A percentile compares a stretch with the other conserved stretches of the same genome.
Evolutionary conservation across 306 rosid species (phyloP).

Genomic region (Spatholobus suberectus): DNA sequence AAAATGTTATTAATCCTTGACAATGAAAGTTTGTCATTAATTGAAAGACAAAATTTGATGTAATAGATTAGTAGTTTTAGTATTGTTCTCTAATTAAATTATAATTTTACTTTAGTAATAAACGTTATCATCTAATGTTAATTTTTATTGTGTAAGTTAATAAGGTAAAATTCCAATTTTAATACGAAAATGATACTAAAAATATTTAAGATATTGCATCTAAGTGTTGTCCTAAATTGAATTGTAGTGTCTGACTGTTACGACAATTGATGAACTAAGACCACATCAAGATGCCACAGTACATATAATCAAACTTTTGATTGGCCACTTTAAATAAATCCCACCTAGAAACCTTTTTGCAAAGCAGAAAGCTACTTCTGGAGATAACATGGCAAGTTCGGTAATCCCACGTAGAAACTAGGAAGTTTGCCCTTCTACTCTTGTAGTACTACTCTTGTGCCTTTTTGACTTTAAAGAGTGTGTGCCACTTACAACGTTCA

Average conservation of each 20-base stretch:
- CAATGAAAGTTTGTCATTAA: not conserved
- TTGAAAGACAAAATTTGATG: not conserved
- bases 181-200: not conserved
- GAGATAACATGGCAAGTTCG: constrained; percentile 21
- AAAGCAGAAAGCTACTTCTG: constrained; percentile 26
- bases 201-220: not conserved
- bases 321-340: constrained; percentile 29
- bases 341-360: constrained; percentile 23
- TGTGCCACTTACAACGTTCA: not conserved
- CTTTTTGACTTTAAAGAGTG: constrained; percentile 20
- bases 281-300: not conserved
- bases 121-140: too few species aligned
- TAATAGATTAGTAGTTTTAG: not conserved
- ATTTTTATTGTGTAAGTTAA: not conserved
- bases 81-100: not conserved
- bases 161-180: not conserved
- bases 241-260: not conserved
- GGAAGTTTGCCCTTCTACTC: not conserved
- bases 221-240: not conserved
- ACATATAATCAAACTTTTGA: constrained; percentile 13
- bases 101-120: not conserved
- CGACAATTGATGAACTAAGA: not conserved
- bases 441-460: not conserved
- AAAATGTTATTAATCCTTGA: not conserved
- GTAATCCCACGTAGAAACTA: constrained; percentile 6